Base-by-base conservation (phyloP, 2,329 filamentous ascomycete genomes). In the Penicillium sp. region DNA sequence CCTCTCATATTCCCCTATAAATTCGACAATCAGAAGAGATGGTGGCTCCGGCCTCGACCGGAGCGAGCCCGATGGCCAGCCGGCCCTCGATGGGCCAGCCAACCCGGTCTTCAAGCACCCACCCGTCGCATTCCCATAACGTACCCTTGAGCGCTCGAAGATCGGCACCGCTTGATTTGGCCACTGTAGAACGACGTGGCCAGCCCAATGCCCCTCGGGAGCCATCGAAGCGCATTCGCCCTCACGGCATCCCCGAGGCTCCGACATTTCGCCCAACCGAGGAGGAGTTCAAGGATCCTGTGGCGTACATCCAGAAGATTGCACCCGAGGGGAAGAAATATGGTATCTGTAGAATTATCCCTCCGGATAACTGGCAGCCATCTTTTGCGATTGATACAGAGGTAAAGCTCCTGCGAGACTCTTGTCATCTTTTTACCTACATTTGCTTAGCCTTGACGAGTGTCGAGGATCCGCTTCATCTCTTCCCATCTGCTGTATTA, bases 301-400 rank as follows among this genome's bases (percentile, higher is more conserved):
- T 96, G 69, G 89, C 89, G 66, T 99, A 97, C 69, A 92, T 99
- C 66, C 87, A 87, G 71, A 97, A 93, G 75, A 97, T 99, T 64
- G 82, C 87, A 1, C 87, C 90, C 1, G 92, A 97, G 71, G 94
- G 90, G 23, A 85, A 82, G 62, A 86, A 92, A 67, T 97, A 89
- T 75, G 94, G 94, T 49, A 89, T 99, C 51, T 92, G 92, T 82
- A 96, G 97, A 75, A 90, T 99, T 59, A 89, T 99, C 54, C 94
- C 94, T 5, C 94, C 94, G 0, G 90, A 94, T 60, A 86, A 83
- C 31, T 99, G 94, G 94, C 93, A 95, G 68, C 94, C 94, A 7
- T 83, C 91, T 15, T 97, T 99, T 73, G 92, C 92, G 42, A 95
- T 99, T 69, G 92, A 99, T 71, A 97, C 93, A 22, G 92, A 97